Evolutionary conservation across 208 protist species (phyloP).

Genomic region (Trypanosoma rangeli): DNA sequence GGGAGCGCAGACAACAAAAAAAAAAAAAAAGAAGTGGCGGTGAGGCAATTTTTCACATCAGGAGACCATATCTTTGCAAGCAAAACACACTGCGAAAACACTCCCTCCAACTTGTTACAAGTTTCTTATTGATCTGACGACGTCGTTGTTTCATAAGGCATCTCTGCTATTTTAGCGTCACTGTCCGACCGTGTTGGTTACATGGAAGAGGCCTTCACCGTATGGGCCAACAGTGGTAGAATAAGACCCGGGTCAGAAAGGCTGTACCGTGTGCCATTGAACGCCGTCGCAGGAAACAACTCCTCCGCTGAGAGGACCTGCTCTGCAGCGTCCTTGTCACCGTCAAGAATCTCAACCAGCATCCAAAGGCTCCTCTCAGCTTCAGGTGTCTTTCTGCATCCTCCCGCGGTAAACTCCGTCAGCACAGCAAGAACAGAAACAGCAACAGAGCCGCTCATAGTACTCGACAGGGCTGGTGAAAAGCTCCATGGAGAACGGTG

Average conservation of each 20-base stretch:
- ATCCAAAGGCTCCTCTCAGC: not conserved
- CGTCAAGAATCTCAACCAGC: constrained; percentile 18
- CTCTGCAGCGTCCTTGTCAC: not conserved
- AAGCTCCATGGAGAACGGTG: not conserved
- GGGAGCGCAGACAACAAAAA: no score
- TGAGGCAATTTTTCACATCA: no score
- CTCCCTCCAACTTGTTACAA: no score
- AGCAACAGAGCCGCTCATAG: not conserved
- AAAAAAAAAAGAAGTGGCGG: no score
- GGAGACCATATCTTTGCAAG: no score
- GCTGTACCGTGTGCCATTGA: constrained; percentile 10
- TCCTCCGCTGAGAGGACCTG: constrained; percentile 6
- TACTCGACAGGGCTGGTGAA: not conserved
- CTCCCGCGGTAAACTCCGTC: not conserved
- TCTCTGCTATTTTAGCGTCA: no score
- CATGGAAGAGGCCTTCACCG: no score
- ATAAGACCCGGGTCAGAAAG: not conserved
- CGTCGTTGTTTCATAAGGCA: no score
- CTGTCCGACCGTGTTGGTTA: no score
- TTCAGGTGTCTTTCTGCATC: not conserved
- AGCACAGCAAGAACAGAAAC: constrained; percentile 7
- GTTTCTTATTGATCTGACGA: no score
- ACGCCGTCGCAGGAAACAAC: constrained; percentile 11
- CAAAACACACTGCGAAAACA: no score
- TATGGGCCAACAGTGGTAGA: constrained; percentile 4